A percentile compares a stretch with the other conserved stretches of the same genome.
These are phyloP conservation scores for Cladobotryum protrusum DNA, from an alignment of 2,329 filamentous ascomycete species.

Conservation along the genomic window DNA sequence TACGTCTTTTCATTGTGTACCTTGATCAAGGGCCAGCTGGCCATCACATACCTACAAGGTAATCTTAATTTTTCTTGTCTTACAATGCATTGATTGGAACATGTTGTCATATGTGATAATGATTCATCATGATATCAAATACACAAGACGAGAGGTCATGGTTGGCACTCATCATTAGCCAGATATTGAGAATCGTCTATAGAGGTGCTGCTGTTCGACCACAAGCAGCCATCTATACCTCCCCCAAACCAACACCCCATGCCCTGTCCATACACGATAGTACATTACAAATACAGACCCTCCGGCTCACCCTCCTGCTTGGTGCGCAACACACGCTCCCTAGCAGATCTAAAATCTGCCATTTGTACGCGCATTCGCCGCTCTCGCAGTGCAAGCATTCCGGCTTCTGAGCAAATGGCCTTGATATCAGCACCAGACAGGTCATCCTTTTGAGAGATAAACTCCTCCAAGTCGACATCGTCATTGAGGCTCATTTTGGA, in stretches of 20 bases:
- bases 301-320: slow-evolving; percentile 98
- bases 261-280: slow-evolving; percentile 5
- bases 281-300: slow-evolving; percentile 87
- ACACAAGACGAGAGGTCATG: too few relatives aligned
- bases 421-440: slow-evolving; percentile 97
- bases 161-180: not conserved
- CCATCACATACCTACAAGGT: not conserved
- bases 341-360: slow-evolving; percentile 90
- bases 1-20: not conserved
- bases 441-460: slow-evolving; percentile 97
- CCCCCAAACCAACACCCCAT: not conserved
- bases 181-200: not conserved
- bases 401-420: slow-evolving; percentile 96
- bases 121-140: too few relatives aligned
- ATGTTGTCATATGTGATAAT: not conserved
- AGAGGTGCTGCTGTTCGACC: not conserved
- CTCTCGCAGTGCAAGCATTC: slow-evolving; percentile 88
- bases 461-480: slow-evolving; percentile 97
- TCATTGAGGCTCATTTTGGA: slow-evolving; percentile 97
- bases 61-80: not conserved
- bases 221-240: not conserved
- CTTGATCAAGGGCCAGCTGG: too few relatives aligned
- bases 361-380: slow-evolving; percentile 97
- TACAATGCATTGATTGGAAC: not conserved
- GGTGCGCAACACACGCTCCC: slow-evolving; percentile 93